Evolutionary conservation across 768 basidiomycete species (phyloP), one percentile per base, ranked within the genome.

Genomic region (Pisolithus sp.): DNA sequence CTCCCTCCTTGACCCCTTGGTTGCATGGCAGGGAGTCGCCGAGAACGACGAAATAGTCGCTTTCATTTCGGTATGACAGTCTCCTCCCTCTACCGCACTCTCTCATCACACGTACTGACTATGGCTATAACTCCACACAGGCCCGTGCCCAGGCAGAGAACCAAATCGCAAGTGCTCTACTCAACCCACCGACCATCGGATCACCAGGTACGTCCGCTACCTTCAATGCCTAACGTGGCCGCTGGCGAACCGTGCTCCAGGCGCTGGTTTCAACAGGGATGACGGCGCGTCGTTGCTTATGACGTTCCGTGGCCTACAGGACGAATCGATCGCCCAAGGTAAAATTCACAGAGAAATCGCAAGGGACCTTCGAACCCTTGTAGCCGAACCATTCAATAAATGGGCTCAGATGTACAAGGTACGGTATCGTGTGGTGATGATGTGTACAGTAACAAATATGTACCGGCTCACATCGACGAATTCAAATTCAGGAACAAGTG

Each of bases 1-100:
- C 26, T n/a, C 10, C 52, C 43, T 49, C 53, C 58, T 39, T 64
- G 15, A 23, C 30, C 36, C 1, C 23, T 15, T 56, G 52, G 50
- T 53, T 59, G 36, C 55, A 42, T 43, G 15, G 20, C 61, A 93
- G 89, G 91, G 93, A 38, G 75, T 82, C 21, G 76, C 75, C 15
- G 93, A 96, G 73, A 87, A 93, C 69, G 80, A 84, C 52, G 86
- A 95, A 66, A 81, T 94, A 40, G 73, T 86, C 50, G 75, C 80
- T 18, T 94, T 95, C 71, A 86, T 96, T 46, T 76, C 82, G 68
- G 93, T 92, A 65, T 49, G 82, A 62, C 6, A n/a, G 30, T 37
- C n/a, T 18, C 17, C 13, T 34, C n/a, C 43, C 37, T 37, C 49
- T 13, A 17, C 46, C 44, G 50, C 43, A 30, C 36, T 37, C 46